phyloP scores from a whole-genome alignment of 1,284 basidiomycete species.

The Naganishia sp. region DNA sequence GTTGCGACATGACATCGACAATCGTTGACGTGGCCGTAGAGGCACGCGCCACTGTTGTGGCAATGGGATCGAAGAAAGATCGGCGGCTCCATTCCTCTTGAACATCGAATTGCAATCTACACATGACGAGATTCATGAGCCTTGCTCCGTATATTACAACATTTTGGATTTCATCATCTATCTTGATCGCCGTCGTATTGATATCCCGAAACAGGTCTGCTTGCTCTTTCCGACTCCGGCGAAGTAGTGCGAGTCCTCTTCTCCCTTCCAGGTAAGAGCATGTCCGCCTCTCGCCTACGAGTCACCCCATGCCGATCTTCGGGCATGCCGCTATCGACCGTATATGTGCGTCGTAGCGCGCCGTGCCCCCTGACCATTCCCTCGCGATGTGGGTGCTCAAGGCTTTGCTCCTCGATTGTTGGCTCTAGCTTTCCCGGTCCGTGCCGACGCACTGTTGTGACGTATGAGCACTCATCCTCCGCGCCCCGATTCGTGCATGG shows the following conservation, averaged over 20 bases:
- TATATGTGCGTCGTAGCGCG: neutral
- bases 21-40: too few species aligned
- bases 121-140: too few species aligned
- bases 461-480: slow-evolving; percentile 28
- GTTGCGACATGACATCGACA: too few species aligned
- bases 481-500: slow-evolving; percentile 24
- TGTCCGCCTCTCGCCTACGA: neutral
- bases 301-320: neutral
- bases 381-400: neutral
- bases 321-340: neutral
- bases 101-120: too few species aligned
- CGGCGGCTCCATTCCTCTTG: too few species aligned
- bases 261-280: neutral
- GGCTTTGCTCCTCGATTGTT: neutral
- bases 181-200: neutral
- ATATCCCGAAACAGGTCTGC: neutral
- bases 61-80: too few species aligned
- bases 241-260: slow-evolving; percentile 6
- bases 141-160: too few species aligned
- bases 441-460: slow-evolving; percentile 17
- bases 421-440: slow-evolving; percentile 29
- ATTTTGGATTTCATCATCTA: neutral
- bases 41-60: too few species aligned
- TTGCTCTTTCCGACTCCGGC: neutral
- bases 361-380: neutral